Percentiles rank a stretch among this genome's conserved stretches.
Evolutionary conservation across 2,329 filamentous ascomycete species (phyloP).

Genomic region (Exophiala oligosperma): DNA sequence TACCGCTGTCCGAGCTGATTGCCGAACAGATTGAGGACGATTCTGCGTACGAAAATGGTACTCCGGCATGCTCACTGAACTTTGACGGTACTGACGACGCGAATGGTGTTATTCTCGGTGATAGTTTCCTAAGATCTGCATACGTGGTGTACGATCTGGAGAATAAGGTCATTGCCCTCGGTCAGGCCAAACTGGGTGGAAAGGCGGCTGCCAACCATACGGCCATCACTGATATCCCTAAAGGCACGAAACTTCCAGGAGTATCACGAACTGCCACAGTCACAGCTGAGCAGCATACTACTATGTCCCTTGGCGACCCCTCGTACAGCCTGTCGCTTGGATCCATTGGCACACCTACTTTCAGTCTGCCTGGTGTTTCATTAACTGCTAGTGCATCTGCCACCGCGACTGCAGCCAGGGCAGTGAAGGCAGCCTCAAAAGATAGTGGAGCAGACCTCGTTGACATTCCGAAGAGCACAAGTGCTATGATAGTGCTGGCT

Average conservation of each 20-base stretch:
- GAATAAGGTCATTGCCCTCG: conserved; percentile 70
- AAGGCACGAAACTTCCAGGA: conserved; percentile 9
- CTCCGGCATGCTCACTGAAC: conserved; percentile 45
- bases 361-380: conserved; percentile 2
- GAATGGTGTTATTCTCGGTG: conserved; percentile 62
- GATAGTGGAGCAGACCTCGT: no score
- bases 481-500: no score
- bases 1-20: conserved; percentile 55
- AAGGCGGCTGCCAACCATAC: conserved; percentile 42
- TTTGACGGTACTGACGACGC: conserved; percentile 50
- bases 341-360: not conserved
- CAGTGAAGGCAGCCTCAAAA: no score
- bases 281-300: not conserved
- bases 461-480: no score
- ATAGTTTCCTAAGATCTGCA: conserved; percentile 71
- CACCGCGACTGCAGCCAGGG: no score
- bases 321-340: not conserved
- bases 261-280: conserved; percentile 4
- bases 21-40: conserved; percentile 43
- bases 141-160: conserved; percentile 76
- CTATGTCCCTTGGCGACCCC: not conserved
- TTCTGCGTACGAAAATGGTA: conserved; percentile 43
- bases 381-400: not conserved
- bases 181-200: conserved; percentile 57
- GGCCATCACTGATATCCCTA: conserved; percentile 8